A percentile compares a stretch with the other conserved stretches of the same genome.
Evolutionary conservation across 495 filamentous ascomycete genomes (phyloP).

Genomic region (Hypoxylon intermedium): DNA sequence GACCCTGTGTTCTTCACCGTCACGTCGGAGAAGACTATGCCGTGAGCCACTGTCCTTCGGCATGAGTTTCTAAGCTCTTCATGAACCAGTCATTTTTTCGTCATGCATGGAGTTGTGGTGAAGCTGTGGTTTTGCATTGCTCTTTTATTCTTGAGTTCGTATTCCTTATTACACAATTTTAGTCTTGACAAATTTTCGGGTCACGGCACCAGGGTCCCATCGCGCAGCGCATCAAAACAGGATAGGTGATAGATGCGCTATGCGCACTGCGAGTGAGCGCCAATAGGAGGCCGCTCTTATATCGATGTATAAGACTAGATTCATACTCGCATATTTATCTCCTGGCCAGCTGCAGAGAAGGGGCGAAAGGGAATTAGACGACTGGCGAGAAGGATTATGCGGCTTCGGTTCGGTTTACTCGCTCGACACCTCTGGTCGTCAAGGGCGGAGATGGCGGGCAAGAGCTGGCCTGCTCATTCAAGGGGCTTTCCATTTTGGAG

Average conservation of each 20-base stretch:
- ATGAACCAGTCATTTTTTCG: constrained; percentile 16
- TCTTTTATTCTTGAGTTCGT: constrained; percentile 28
- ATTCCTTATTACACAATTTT: constrained; percentile 31
- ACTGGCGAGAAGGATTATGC: neutral
- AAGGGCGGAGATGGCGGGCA: constrained; percentile 19
- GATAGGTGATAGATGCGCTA: constrained; percentile 42
- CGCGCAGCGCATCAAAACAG: constrained; percentile 43
- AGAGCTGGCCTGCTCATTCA: constrained; percentile 26
- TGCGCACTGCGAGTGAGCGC: constrained; percentile 40
- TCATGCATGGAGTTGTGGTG: constrained; percentile 36
- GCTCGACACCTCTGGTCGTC: constrained; percentile 15
- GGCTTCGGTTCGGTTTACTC: constrained; percentile 13
- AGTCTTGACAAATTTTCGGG: constrained; percentile 24
- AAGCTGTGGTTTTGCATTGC: constrained; percentile 32
- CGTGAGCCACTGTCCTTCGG: constrained; percentile 1
- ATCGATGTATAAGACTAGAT: constrained; percentile 38
- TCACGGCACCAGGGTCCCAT: constrained; percentile 38
- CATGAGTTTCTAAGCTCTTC: constrained; percentile 14
- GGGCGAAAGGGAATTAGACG: constrained; percentile 18
- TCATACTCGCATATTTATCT: constrained; percentile 33
- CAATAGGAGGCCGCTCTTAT: constrained; percentile 27
- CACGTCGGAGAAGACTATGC: constrained; percentile 1
- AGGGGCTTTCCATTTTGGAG: constrained; percentile 14
- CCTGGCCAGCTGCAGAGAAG: constrained; percentile 23
- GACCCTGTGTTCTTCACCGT: constrained; percentile 25